phyloP scores from a whole-genome alignment of 2,329 filamentous ascomycete genomes.

The Alternaria panax region DNA sequence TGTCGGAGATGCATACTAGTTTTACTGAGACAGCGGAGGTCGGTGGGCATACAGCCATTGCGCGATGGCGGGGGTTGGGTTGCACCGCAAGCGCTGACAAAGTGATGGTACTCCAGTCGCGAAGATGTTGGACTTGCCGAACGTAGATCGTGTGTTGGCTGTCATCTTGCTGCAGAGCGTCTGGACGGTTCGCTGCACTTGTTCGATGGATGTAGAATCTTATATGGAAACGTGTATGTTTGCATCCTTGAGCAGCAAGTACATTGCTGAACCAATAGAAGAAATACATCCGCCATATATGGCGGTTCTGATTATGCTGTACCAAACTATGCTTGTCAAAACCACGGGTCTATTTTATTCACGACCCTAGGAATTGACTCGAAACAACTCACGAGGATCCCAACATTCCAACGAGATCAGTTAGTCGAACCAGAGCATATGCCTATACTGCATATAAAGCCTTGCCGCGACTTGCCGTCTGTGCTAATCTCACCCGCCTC shows the following conservation, averaged over 20 bases:
- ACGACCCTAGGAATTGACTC: too few species aligned
- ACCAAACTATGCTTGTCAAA: neutral
- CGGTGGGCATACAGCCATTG: neutral
- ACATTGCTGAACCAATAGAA: neutral
- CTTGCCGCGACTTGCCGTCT: neutral
- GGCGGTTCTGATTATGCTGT: neutral
- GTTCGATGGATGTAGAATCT: neutral
- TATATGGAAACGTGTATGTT: neutral
- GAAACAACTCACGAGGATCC: too few species aligned
- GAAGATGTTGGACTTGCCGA: neutral
- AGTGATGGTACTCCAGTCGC: neutral
- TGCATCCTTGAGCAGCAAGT: neutral
- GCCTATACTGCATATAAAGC: neutral
- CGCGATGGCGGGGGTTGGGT: neutral
- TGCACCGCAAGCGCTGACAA: neutral
- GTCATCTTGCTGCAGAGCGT: neutral
- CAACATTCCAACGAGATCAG: neutral
- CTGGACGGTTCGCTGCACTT: neutral
- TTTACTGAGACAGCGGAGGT: slow-evolving; percentile 57
- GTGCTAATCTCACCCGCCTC: neutral
- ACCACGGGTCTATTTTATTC: neutral
- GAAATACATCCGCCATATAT: too few species aligned
- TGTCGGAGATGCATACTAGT: slow-evolving; percentile 87
- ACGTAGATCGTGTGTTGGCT: neutral
- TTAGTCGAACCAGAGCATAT: neutral